A percentile compares a stretch with the other conserved stretches of the same genome.
Conservation (phyloP, 192 early-diverging fungal genomes). For the Mortierella alpina region DNA sequence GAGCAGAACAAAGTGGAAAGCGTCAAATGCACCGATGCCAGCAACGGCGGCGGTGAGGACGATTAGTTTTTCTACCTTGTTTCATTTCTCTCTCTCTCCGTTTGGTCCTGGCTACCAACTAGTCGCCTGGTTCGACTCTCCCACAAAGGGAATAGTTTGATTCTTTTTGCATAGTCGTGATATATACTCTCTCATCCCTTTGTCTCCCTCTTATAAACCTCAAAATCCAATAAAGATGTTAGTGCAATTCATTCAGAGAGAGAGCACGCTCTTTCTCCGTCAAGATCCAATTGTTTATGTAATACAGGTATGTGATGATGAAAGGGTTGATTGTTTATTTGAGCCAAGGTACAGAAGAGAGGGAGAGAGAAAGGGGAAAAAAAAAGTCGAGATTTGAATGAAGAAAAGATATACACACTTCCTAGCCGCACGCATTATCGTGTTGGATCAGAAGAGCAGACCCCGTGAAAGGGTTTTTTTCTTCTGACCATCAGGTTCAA, state of each 20-base stretch:
- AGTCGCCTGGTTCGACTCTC: no score
- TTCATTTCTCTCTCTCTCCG: not conserved
- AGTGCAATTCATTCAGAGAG: not conserved
- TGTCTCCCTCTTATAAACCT: not conserved
- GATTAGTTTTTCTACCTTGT: not conserved
- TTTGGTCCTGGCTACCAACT: no score
- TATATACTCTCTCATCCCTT: not conserved
- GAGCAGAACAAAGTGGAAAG: conserved; percentile 11
- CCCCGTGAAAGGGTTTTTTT: not conserved
- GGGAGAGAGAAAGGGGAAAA: conserved; percentile 7
- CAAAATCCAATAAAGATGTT: not conserved
- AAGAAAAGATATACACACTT: conserved; percentile 41
- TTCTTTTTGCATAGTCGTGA: no score
- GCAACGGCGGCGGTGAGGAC: not conserved
- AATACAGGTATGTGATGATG: not conserved
- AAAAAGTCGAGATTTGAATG: conserved; percentile 15
- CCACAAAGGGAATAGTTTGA: no score
- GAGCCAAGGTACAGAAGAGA: not conserved
- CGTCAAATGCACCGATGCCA: not conserved
- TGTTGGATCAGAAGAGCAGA: conserved; percentile 34
- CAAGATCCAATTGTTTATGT: no score
- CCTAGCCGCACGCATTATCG: conserved; percentile 57
- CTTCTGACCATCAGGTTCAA: conserved; percentile 53
- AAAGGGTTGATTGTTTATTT: not conserved
- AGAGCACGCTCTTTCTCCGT: no score